Percentiles rank a stretch among this genome's conserved stretches.
These are phyloP conservation scores for Aechmea fasciata DNA, from an alignment of 176 grass and related monocot genomes.

Conservation along the genomic window DNA sequence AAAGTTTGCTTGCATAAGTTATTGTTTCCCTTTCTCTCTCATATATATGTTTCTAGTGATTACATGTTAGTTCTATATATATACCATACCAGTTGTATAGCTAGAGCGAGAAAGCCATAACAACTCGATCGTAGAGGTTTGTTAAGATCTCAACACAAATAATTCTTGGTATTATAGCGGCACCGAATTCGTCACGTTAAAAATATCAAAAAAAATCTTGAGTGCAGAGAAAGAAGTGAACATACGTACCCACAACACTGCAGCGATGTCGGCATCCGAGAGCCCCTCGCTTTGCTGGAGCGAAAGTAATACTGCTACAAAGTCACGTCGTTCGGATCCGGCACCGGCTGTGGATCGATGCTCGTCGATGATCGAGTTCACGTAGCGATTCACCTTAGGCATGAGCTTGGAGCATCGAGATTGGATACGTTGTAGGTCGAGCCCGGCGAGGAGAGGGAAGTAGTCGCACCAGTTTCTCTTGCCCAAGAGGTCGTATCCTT, in stretches of 20 bases:
- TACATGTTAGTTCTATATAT: no score
- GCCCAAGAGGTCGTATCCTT: conserved; percentile 70
- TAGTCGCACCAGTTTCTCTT: conserved; percentile 86
- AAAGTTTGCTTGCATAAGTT: no score
- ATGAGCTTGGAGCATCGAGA: conserved; percentile 61
- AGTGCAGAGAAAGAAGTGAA: no score
- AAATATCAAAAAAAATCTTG: neutral
- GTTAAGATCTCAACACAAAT: no score
- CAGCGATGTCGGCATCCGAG: conserved; percentile 52
- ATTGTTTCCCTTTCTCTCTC: no score
- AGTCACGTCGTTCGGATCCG: conserved; percentile 31
- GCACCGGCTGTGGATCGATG: conserved; percentile 20
- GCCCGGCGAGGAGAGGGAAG: conserved; percentile 49
- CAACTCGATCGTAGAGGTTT: no score
- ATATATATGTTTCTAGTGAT: no score
- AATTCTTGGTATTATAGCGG: neutral
- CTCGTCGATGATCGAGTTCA: conserved; percentile 51
- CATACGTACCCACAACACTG: conserved; percentile 69
- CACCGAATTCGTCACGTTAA: neutral
- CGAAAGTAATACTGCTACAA: conserved; percentile 63
- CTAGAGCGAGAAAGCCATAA: no score
- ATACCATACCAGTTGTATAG: no score
- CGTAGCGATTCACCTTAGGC: conserved; percentile 58
- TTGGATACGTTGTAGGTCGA: conserved; percentile 52
- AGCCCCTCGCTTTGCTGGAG: conserved; percentile 56